phyloP scores from a whole-genome alignment of 371 early-diverging fungal species.

The Circinella umbellata region DNA sequence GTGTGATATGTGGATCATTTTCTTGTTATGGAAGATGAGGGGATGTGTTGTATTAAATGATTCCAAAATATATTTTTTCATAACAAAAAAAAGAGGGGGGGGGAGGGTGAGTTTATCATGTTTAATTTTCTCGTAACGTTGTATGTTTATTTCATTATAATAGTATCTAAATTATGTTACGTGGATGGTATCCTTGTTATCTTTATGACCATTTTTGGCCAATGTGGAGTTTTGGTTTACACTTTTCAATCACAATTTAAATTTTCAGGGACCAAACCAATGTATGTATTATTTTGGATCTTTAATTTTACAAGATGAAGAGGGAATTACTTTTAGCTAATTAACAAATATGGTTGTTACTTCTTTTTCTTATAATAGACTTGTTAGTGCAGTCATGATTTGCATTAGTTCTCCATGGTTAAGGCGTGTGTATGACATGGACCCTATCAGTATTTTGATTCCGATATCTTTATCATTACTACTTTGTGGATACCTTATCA shows the following conservation, averaged over 20 bases:
- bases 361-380: slow-evolving; percentile 9
- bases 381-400: slow-evolving; percentile 27
- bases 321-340: background rate
- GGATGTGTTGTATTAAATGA: background rate
- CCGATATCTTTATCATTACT: slow-evolving; percentile 37
- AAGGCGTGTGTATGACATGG: slow-evolving; percentile 23
- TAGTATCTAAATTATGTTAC: slow-evolving; percentile 35
- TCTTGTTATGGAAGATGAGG: background rate
- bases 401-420: slow-evolving; percentile 36
- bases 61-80: background rate
- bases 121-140: background rate
- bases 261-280: slow-evolving; percentile 37
- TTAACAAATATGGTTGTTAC: too few species aligned
- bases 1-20: background rate
- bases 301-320: background rate
- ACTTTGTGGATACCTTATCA: slow-evolving; percentile 36
- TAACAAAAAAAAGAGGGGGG: too few species aligned
- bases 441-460: slow-evolving; percentile 34
- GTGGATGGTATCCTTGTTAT: slow-evolving; percentile 36
- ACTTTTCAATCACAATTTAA: slow-evolving; percentile 34
- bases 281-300: slow-evolving; percentile 26
- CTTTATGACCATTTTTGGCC: slow-evolving; percentile 33
- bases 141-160: background rate
- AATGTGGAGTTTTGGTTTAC: slow-evolving; percentile 26
- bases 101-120: too few species aligned